Evolutionary conservation across 768 basidiomycete species (phyloP).

Genomic region (Udeniomyces megalosporus): DNA sequence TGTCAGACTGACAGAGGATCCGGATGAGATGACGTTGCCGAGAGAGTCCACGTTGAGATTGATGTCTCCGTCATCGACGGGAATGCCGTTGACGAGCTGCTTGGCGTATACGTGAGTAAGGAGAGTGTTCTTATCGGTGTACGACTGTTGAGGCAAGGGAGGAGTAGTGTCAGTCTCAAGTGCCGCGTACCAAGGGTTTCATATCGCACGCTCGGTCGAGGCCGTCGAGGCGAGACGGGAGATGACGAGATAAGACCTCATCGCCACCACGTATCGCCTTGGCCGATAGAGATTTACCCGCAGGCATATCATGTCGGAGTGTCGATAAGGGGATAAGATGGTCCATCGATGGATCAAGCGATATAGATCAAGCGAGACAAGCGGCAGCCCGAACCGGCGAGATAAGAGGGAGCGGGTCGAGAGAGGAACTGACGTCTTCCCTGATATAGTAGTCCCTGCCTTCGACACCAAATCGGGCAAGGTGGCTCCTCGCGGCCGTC

Average conservation of each 20-base stretch:
- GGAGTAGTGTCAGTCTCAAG: no score
- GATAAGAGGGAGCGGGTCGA: background rate
- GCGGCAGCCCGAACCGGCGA: no score
- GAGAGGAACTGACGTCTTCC: constrained; percentile 26
- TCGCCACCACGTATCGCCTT: no score
- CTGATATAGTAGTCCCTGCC: constrained; percentile 26
- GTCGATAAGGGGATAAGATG: no score
- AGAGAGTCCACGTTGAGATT: constrained; percentile 74
- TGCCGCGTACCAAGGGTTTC: no score
- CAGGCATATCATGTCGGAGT: no score
- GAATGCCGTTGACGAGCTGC: constrained; percentile 68
- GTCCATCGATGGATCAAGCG: no score
- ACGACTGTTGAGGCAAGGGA: constrained; percentile 29
- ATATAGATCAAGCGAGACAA: no score
- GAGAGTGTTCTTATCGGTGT: constrained; percentile 71
- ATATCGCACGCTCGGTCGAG: no score
- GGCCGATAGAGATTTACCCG: no score
- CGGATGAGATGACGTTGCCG: constrained; percentile 67
- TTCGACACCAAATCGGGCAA: constrained; percentile 11
- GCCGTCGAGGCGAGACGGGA: no score
- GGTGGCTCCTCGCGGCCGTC: constrained; percentile 22
- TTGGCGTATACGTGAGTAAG: constrained; percentile 76
- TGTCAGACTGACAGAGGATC: constrained; percentile 40
- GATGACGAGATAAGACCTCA: no score
- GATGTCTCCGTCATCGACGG: constrained; percentile 79